A percentile compares a stretch with the other conserved stretches of the same genome.
These are phyloP conservation scores for Fusarium penzigii DNA, from an alignment of 2,329 filamentous ascomycete species.

Conservation along the genomic window DNA sequence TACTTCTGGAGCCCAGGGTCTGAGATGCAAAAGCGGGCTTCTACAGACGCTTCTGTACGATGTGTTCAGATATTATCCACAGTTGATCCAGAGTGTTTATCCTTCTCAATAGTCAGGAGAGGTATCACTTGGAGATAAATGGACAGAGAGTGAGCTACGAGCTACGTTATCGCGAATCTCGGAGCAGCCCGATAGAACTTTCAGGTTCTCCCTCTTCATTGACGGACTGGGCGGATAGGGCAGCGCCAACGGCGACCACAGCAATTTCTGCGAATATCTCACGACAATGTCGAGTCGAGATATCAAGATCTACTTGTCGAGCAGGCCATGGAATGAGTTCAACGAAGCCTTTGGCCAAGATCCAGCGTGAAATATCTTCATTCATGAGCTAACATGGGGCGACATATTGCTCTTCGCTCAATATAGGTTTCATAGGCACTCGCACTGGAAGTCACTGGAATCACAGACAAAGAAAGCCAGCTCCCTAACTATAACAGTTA, in stretches of 20 bases:
- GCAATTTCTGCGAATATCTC: slow-evolving; percentile 8
- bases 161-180: neutral
- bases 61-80: slow-evolving; percentile 4
- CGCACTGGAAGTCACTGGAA: slow-evolving; percentile 2
- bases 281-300: slow-evolving; percentile 1
- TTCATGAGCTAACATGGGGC: slow-evolving; percentile 13
- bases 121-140: neutral
- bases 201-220: slow-evolving; percentile 14
- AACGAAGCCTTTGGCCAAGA: slow-evolving; percentile 5
- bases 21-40: slow-evolving; percentile 11
- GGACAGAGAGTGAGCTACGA: neutral
- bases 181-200: neutral
- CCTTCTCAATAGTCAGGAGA: slow-evolving; percentile 3
- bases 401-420: slow-evolving; percentile 8
- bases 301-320: slow-evolving; percentile 16
- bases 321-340: slow-evolving; percentile 16
- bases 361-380: slow-evolving; percentile 2
- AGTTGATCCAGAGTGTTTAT: slow-evolving; percentile 1
- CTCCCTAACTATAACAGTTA: slow-evolving; percentile 6
- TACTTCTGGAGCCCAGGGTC: slow-evolving; percentile 16
- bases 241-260: slow-evolving; percentile 12
- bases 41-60: slow-evolving; percentile 10
- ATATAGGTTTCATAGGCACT: slow-evolving; percentile 1
- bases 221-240: slow-evolving; percentile 22
- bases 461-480: neutral